Evolutionary conservation across 176 grass and related monocot species (phyloP).

Genomic region (Bothriochloa decipiens): DNA sequence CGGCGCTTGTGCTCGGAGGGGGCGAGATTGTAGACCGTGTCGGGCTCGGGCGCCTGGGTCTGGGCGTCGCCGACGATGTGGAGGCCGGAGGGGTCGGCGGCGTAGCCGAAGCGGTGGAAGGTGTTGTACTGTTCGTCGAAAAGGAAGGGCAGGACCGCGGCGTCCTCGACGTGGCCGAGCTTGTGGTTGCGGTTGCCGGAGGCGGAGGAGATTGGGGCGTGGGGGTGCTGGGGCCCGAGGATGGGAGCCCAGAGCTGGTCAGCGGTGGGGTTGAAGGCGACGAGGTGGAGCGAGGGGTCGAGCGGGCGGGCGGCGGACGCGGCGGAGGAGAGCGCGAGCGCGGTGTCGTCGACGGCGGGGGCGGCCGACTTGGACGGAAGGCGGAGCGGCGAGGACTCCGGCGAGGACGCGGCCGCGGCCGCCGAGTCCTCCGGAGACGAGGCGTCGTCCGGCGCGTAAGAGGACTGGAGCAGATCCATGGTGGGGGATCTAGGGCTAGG

Average conservation of each 20-base stretch:
- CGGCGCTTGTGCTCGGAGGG: constrained; percentile 95
- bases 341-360: constrained; percentile 82
- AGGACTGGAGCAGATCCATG: constrained; percentile 91
- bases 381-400: constrained; percentile 68
- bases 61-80: constrained; percentile 71
- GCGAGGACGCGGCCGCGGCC: constrained; percentile 51
- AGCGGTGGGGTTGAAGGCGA: constrained; percentile 92
- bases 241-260: constrained; percentile 96
- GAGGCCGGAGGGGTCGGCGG: constrained; percentile 84
- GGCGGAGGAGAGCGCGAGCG: constrained; percentile 73
- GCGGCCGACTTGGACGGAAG: constrained; percentile 77
- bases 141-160: constrained; percentile 82
- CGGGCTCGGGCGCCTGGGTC: constrained; percentile 46
- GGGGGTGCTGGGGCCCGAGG: constrained; percentile 77
- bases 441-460: constrained; percentile 44
- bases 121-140: constrained; percentile 99
- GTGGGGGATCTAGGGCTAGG: constrained; percentile 40
- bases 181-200: constrained; percentile 94
- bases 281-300: constrained; percentile 75
- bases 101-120: constrained; percentile 92
- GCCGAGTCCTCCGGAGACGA: constrained; percentile 31
- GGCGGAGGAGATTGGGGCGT: constrained; percentile 66
- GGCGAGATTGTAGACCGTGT: constrained; percentile 89
- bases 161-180: constrained; percentile 92
- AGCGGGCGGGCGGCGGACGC: constrained; percentile 62